A percentile compares a stretch with the other conserved stretches of the same genome.
Conservation (phyloP, 352 stramenopile genomes). For the Discostella stelligera region DNA sequence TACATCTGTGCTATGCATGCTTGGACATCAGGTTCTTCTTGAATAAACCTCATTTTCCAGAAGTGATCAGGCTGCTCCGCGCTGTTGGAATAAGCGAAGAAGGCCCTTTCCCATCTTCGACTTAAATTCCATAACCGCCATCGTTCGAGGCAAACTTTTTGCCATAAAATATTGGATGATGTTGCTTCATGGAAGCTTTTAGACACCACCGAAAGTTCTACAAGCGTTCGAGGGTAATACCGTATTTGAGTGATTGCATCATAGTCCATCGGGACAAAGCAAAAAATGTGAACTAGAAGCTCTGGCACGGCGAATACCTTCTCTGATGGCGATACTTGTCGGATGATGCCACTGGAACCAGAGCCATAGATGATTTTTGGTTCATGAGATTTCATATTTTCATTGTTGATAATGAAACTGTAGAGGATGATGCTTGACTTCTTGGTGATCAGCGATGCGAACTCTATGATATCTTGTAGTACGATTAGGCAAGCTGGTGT, state of each 20-base stretch:
- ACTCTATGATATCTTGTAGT: too few species aligned
- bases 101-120: background rate
- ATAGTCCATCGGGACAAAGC: background rate
- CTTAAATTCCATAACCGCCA: background rate
- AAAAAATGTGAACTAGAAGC: background rate
- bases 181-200: background rate
- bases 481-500: too few species aligned
- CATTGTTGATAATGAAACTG: too few species aligned
- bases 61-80: background rate
- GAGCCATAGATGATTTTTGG: background rate
- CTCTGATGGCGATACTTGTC: background rate
- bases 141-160: background rate
- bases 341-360: background rate
- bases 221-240: background rate
- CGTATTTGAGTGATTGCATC: background rate
- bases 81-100: background rate
- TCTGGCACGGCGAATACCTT: background rate
- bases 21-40: background rate
- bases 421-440: too few species aligned
- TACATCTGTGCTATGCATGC: background rate
- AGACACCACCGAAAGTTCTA: background rate
- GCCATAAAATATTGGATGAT: background rate
- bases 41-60: background rate
- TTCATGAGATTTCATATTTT: background rate
- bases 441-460: too few species aligned